Evolutionary conservation across 129 eudicot genomes (phyloP).

Genomic region (Cynara cardunculus): DNA sequence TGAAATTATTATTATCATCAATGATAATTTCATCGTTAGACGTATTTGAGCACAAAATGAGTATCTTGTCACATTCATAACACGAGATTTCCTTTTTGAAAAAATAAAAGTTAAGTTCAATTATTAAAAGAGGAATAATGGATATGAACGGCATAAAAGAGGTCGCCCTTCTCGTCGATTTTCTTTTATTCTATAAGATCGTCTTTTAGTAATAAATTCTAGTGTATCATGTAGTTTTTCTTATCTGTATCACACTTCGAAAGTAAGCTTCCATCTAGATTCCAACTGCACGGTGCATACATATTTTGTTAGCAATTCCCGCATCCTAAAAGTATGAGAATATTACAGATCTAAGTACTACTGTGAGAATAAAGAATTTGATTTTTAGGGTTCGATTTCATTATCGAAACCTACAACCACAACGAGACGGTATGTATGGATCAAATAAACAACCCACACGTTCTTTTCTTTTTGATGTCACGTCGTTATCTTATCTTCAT

Average conservation of each 20-base stretch:
- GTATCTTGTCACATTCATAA: neutral
- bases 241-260: neutral
- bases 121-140: neutral
- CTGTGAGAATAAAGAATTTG: neutral
- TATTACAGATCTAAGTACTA: neutral
- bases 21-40: neutral
- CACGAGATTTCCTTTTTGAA: neutral
- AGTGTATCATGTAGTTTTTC: neutral
- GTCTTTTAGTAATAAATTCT: neutral
- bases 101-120: neutral
- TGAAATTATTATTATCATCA: neutral
- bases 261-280: neutral
- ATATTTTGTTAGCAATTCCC: neutral
- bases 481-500: neutral
- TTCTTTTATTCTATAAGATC: neutral
- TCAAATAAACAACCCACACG: neutral
- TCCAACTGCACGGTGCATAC: neutral
- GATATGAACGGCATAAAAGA: neutral
- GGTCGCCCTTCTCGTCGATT: neutral
- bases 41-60: neutral
- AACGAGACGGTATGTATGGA: neutral
- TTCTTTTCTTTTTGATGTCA: neutral
- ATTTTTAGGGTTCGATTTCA: neutral
- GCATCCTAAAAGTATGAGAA: neutral
- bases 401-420: neutral